Base-by-base conservation (phyloP, 1,139 yeast genomes). In the Meyerozyma sp. region DNA sequence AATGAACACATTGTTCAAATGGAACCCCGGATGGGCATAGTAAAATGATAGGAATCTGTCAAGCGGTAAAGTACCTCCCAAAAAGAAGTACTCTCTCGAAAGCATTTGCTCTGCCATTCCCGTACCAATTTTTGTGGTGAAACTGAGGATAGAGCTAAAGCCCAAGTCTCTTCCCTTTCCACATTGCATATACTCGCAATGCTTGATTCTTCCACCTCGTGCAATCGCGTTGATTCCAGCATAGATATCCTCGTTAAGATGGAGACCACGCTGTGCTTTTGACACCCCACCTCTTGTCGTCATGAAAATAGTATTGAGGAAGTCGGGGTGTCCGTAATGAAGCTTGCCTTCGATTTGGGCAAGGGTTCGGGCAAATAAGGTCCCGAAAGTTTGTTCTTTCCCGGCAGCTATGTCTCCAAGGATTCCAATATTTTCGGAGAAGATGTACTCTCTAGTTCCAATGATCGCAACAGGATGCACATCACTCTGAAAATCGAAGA, bases 21-120 rank as follows among this genome's bases (percentile, higher is more conserved):
- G 82, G 46, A 77, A 77, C 1, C 82, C 82, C 2, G 80, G 76
- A 52, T 77, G 82, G 0, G 81, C 82, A 57, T 75, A 77, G 49
- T 72, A 77, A 51, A 77, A 75, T 0, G 81, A 75, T 30, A 77
- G 59, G 52, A 77, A 74, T 42, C 82, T 55, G 51, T 77, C 81
- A 37, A 76, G 56, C 1, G 80, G 79, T 25, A 77, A 55, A 39
- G 68, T 75, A 1, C 77, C 62, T 5, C 81, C 75, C 34, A 77
- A 54, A 45, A 74, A 74, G 49, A 70, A 77, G 51, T 75, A 77
- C 48, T 77, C 82, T 45, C 81, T 58, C 0, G 81, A 75, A 9
- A 77, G 62, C 64, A 75, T 70, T 50, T 77, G 82, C 51, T 77
- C 82, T 4, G 81, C 80, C 81, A 77, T 77, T 5, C 82, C 82